Conservation (phyloP, 139 green algal species). For the Picochlorum sp. region DNA sequence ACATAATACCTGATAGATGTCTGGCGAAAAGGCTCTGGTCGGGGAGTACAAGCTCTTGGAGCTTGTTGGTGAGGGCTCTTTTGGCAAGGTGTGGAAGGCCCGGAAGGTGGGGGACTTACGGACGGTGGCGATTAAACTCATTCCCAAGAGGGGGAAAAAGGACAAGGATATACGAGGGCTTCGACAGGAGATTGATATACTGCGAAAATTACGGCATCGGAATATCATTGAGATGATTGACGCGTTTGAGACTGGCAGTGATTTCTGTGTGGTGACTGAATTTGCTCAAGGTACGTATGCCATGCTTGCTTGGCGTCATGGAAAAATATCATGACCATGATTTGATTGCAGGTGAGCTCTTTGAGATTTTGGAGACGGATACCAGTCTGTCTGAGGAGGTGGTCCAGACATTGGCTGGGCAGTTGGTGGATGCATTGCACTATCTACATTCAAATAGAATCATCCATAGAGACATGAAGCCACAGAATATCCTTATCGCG, state of each 20-base stretch:
- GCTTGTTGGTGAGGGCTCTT: slow-evolving; percentile 87
- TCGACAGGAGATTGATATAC: slow-evolving; percentile 79
- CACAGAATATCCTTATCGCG: slow-evolving; percentile 81
- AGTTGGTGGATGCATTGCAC: slow-evolving; percentile 87
- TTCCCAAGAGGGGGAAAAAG: slow-evolving; percentile 90
- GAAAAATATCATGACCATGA: not conserved
- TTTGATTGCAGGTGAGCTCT: slow-evolving; percentile 79
- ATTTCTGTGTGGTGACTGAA: slow-evolving; percentile 97
- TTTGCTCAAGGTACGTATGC: slow-evolving; percentile 67
- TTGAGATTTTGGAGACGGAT: slow-evolving; percentile 96
- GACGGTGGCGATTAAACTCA: slow-evolving; percentile 98
- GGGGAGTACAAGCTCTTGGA: slow-evolving; percentile 92
- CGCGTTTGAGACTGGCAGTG: slow-evolving; percentile 88
- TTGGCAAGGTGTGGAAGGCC: slow-evolving; percentile 97
- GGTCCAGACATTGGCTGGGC: slow-evolving; percentile 74
- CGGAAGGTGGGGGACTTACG: slow-evolving; percentile 77
- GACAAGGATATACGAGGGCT: slow-evolving; percentile 88
- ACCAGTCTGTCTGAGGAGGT: slow-evolving; percentile 71
- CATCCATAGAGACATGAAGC: slow-evolving; percentile 90
- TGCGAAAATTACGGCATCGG: slow-evolving; percentile 78
- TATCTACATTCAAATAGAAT: slow-evolving; percentile 93
- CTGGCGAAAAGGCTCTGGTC: slow-evolving; percentile 28
- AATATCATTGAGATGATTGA: slow-evolving; percentile 61
- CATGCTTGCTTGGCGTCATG: not conserved
- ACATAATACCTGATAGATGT: not conserved